Conservation (phyloP, 1,284 basidiomycete species). For the Trametes sp. region DNA sequence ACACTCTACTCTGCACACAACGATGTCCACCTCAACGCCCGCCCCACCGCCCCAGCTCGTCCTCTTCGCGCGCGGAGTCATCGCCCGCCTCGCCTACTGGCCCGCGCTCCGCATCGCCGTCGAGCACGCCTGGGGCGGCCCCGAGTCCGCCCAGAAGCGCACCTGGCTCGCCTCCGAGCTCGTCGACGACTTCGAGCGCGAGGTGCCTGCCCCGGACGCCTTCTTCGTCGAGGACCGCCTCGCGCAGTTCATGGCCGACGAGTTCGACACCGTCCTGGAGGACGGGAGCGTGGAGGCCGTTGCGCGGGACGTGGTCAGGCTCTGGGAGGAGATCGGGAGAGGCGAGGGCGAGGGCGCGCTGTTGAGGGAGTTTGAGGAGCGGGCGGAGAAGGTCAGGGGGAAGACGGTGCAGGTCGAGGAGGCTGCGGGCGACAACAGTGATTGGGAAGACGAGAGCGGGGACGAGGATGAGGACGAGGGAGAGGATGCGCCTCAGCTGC, state of each 20-base stretch:
- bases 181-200: slow-evolving; percentile 84
- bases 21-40: slow-evolving; percentile 42
- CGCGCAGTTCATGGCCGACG: slow-evolving; percentile 82
- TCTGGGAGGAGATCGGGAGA: slow-evolving; percentile 65
- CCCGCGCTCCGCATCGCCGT: slow-evolving; percentile 85
- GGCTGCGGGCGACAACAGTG: slow-evolving; percentile 48
- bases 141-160: slow-evolving; percentile 73
- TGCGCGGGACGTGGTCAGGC: slow-evolving; percentile 69
- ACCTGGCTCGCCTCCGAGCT: slow-evolving; percentile 84
- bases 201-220: slow-evolving; percentile 64
- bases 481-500: slow-evolving; percentile 59
- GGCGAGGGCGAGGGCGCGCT: slow-evolving; percentile 46
- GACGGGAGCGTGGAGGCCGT: slow-evolving; percentile 81
- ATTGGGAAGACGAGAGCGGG: slow-evolving; percentile 50
- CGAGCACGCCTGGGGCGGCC: slow-evolving; percentile 84
- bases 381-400: slow-evolving; percentile 67
- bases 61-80: slow-evolving; percentile 84
- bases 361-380: slow-evolving; percentile 63
- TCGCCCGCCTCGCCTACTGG: slow-evolving; percentile 84
- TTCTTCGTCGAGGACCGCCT: slow-evolving; percentile 82
- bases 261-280: slow-evolving; percentile 84
- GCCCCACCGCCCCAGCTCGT: slow-evolving; percentile 43
- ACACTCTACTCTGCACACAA: too few relatives aligned
- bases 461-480: slow-evolving; percentile 56
- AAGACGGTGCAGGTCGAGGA: slow-evolving; percentile 62